Base-by-base conservation (phyloP, 495 filamentous ascomycete genomes). In the Hypoxylon trugodes region DNA sequence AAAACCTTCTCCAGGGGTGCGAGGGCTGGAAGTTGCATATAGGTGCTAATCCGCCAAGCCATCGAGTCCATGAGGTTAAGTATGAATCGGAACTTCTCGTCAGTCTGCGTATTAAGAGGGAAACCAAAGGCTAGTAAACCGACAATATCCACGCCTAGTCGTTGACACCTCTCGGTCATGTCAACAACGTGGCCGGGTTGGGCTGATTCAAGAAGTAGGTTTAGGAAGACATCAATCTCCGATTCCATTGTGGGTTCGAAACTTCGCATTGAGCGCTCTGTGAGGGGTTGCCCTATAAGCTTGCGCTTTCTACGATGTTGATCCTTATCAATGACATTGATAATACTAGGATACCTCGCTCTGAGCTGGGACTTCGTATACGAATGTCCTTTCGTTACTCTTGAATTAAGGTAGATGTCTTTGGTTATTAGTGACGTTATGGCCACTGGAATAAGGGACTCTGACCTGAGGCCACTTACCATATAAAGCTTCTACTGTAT, bases 161-260 rank as follows among this genome's bases (percentile, higher is more conserved):
- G 16, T 12, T 43, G 15, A 10, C 40, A 22, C 2, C 40, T 16
- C 13, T 21, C 19, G 6, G 40, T 43, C 40, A 43, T 43, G 19
- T 43, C 19, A 6, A 43, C 40, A 3, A 22, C 16, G 6, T 22
- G 6, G 6, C 4, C 18, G 4, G 8, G 21, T 21, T 6, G 40
- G 40, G 9, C 15, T 3, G 40, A 43, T 8, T 21, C 5, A 3
- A 43, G 81, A 1, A 52, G 22, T 2, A 52, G 26, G 3, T 38
- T 12, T 3, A 61, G 33, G 26, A 42, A 61, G 7, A 61, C 30
- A 19, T 61, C 47, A 6, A 61, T 43, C 22, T 61, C n/a, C 18
- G 16, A 12, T 3, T 15, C 15, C 57, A 61, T 61, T 5, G 22
- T 40, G 4, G 56, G 56, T 28, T 60, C 56, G 21, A 60, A 60